Percentiles rank a stretch among this genome's conserved stretches.
phyloP scores from a whole-genome alignment of 352 stramenopile species.

The Proteromonas lacertae region DNA sequence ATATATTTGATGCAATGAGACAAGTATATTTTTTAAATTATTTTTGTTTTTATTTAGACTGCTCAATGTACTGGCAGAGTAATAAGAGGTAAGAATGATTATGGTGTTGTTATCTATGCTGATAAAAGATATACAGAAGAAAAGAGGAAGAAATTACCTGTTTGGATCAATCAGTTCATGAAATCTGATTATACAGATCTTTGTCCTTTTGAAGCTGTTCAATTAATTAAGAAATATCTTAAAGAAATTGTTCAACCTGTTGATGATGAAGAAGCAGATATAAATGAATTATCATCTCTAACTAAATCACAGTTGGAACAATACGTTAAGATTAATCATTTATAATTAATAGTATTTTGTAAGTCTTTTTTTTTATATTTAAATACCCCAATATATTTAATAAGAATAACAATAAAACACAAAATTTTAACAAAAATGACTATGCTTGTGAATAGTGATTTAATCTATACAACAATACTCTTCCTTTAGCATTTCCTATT shows the following conservation, averaged over 20 bases:
- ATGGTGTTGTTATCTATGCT: slow-evolving; percentile 88
- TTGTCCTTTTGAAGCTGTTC: slow-evolving; percentile 71
- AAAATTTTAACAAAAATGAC: slow-evolving; percentile 2
- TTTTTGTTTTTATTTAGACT: slow-evolving; percentile 3
- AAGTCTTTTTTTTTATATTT: no score
- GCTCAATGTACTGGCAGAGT: slow-evolving; percentile 84
- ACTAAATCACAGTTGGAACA: no score
- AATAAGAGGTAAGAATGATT: slow-evolving; percentile 92
- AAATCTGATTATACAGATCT: slow-evolving; percentile 70
- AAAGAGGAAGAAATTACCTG: slow-evolving; percentile 83
- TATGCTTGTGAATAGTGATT: slow-evolving; percentile 29
- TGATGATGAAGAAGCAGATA: neutral
- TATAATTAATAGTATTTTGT: no score
- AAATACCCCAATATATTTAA: neutral
- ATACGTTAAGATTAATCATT: no score
- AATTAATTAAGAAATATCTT: slow-evolving; percentile 36
- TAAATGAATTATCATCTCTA: no score
- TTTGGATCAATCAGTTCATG: slow-evolving; percentile 90
- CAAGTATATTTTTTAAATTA: slow-evolving; percentile 43
- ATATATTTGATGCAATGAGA: slow-evolving; percentile 90
- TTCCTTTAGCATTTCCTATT: slow-evolving; percentile 72
- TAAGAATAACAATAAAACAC: neutral
- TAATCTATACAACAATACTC: slow-evolving; percentile 74
- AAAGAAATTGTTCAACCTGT: slow-evolving; percentile 5
- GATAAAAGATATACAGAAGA: slow-evolving; percentile 91